Evolutionary conservation across 176 grass and related monocot species (phyloP), one percentile per base, ranked within the genome.

Genomic region (Stipa capillata): DNA sequence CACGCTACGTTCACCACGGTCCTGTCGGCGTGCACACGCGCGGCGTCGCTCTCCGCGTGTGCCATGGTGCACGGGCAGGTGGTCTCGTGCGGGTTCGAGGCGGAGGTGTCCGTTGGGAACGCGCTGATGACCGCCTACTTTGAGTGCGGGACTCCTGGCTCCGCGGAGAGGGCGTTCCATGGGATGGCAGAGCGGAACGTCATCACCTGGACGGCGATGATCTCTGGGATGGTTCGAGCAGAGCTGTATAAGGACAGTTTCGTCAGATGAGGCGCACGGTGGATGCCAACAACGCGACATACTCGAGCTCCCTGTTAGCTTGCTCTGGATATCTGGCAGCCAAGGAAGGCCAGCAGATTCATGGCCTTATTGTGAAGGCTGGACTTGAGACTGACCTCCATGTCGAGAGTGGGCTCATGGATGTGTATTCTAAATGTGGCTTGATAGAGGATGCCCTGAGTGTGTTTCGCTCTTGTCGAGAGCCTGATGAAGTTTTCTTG

Each of bases 381-480:
- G 95, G 90, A 17, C 69, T 89, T 12, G 85, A 27, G 7, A 31
- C 51, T 21, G 90, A 94, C 42, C 89, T 98, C 14, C 82, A 73
- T 55, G 85, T 98, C 9, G 72, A 87, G 74, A 89, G 95, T 49
- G 87, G 58, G 36, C 81, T 98, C 76, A 94, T 98, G 95, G 95
- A 94, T 27, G 66, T 94, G 69, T 98, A 98, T 51, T 94, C 92
- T 11, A 98, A 98, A 75, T 98, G 92, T 13, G 85, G 89, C n/a
- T 79, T 84, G 18, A 94, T 93, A 83, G 87, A 92, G 29, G 95
- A 92, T 53, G 87, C 90, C 6, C 81, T 98, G 32, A 72, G 71
- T 11, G 49, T 98, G n/a, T 94, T 94, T 45, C 69, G 82, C 8
- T 82, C 83, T 8, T 85, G 92, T 63, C 69, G 13, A 57, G 37